These are phyloP conservation scores for Dendryphion nanum DNA, from an alignment of 2,329 filamentous ascomycete species.

Conservation along the genomic window DNA sequence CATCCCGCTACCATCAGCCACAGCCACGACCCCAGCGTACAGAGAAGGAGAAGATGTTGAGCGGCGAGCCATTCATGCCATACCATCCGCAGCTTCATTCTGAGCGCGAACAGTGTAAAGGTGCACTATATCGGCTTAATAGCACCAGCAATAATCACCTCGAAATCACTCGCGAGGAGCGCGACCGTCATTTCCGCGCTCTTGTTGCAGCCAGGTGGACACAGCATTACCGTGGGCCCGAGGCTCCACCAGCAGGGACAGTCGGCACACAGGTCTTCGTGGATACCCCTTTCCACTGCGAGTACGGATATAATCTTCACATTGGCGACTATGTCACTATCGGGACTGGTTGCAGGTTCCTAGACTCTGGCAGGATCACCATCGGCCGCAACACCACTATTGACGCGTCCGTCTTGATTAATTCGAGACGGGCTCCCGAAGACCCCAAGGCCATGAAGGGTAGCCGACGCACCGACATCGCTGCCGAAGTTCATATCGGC, in stretches of 20 bases:
- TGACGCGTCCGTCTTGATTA: conserved; percentile 83
- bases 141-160: conserved; percentile 73
- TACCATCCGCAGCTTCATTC: conserved; percentile 74
- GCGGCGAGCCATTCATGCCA: conserved; percentile 74
- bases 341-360: conserved; percentile 77
- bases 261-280: conserved; percentile 76
- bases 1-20: conserved; percentile 20
- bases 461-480: conserved; percentile 68
- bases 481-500: conserved; percentile 72
- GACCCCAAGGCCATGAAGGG: conserved; percentile 74
- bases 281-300: conserved; percentile 85
- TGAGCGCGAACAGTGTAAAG: conserved; percentile 81
- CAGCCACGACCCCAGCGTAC: conserved; percentile 46
- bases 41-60: conserved; percentile 89
- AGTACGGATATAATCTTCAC: conserved; percentile 92
- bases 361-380: conserved; percentile 79
- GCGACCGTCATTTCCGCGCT: conserved; percentile 67
- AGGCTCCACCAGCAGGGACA: conserved; percentile 47
- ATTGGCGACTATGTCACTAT: conserved; percentile 85
- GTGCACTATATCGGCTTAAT: conserved; percentile 83
- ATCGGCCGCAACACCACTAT: conserved; percentile 72
- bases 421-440: conserved; percentile 69
- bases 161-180: conserved; percentile 64
- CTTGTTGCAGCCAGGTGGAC: conserved; percentile 63
- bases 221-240: conserved; percentile 39